phyloP scores from a whole-genome alignment of 768 basidiomycete species.

The Suillus weaverae region DNA sequence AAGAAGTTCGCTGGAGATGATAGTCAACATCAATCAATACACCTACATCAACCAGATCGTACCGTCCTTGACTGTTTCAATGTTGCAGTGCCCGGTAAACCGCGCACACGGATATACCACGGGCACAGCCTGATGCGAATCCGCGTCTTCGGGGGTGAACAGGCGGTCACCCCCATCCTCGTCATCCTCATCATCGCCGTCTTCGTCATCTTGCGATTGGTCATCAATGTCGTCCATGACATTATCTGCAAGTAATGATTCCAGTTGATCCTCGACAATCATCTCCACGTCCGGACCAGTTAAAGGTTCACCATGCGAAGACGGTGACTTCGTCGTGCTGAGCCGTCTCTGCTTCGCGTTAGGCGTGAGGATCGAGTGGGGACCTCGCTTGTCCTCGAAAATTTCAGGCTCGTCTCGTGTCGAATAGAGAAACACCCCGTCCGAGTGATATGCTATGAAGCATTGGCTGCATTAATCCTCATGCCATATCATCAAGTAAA shows the following conservation, averaged over 20 bases:
- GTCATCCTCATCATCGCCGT: conserved; percentile 26
- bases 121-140: conserved; percentile 40
- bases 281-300: not conserved
- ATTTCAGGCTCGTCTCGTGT: conserved; percentile 58
- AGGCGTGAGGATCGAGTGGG: conserved; percentile 29
- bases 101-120: conserved; percentile 62
- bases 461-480: not conserved
- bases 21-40: conserved; percentile 3
- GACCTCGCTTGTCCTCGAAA: conserved; percentile 19
- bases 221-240: conserved; percentile 28
- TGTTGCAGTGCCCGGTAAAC: conserved; percentile 72
- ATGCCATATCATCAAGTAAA: not conserved
- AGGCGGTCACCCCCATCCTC: conserved; percentile 33
- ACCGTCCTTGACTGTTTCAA: conserved; percentile 89
- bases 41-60: conserved; percentile 23
- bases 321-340: conserved; percentile 15
- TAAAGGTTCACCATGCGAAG: conserved; percentile 2
- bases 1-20: conserved; percentile 73
- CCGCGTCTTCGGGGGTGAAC: conserved; percentile 24
- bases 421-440: conserved; percentile 73
- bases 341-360: conserved; percentile 28
- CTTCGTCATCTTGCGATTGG: conserved; percentile 27
- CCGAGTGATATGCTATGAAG: conserved; percentile 64
- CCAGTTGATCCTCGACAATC: conserved; percentile 9
- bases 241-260: conserved; percentile 10